Conservation (phyloP, 2,329 filamentous ascomycete genomes). For the Diaporthe helianthi region DNA sequence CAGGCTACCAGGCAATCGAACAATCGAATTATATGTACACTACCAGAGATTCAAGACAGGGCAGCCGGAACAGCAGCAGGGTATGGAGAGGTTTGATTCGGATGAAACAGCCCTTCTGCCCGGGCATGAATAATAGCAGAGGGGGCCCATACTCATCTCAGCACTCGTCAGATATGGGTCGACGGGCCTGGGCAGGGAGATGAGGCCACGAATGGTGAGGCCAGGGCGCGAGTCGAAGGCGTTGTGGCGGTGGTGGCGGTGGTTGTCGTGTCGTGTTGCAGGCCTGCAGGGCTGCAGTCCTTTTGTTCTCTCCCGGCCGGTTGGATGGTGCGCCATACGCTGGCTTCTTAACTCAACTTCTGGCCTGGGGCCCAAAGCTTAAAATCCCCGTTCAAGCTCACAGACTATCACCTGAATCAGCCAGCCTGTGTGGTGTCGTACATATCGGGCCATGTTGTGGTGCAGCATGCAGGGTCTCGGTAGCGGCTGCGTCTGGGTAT, state of each 20-base stretch:
- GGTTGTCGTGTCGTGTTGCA: background rate
- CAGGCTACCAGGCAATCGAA: too few relatives aligned
- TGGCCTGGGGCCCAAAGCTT: constrained; percentile 20
- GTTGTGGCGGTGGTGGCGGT: background rate
- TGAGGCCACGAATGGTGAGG: constrained; percentile 7
- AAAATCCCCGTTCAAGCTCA: constrained; percentile 14
- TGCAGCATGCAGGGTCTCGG: constrained; percentile 22
- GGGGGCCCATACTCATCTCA: constrained; percentile 21
- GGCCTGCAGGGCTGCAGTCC: too few relatives aligned
- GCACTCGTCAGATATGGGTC: background rate
- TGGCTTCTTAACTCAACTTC: too few relatives aligned
- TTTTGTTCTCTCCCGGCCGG: constrained; percentile 1
- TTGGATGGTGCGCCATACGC: background rate
- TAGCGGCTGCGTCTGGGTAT: constrained; percentile 13
- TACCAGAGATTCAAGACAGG: background rate
- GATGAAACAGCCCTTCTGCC: constrained; percentile 20
- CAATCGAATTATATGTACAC: background rate
- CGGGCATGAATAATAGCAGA: constrained; percentile 20
- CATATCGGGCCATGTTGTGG: constrained; percentile 14
- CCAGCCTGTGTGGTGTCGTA: constrained; percentile 9
- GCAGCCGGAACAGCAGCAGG: constrained; percentile 6
- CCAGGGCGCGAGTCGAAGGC: background rate
- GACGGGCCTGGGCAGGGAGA: background rate
- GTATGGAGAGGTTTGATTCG: constrained; percentile 17
- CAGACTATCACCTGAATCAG: constrained; percentile 25